Base-by-base conservation (phyloP, 2,329 filamentous ascomycete species). In the Teratosphaeria epicoccoides region DNA sequence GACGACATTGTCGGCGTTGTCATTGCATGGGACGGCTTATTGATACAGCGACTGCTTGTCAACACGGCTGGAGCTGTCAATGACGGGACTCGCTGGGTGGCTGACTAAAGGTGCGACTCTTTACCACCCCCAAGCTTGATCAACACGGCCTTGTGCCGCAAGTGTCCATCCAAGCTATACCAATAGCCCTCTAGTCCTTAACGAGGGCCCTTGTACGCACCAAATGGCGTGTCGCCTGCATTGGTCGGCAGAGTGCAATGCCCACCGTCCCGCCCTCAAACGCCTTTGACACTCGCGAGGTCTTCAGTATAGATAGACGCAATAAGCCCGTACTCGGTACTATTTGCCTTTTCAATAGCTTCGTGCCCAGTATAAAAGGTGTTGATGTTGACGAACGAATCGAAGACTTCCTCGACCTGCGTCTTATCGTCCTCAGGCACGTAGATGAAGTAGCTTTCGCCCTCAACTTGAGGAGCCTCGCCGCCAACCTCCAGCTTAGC, bases 391-490 rank as follows among this genome's bases (percentile, higher is more conserved):
- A 68, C 63, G 4, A 71, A 66, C 1, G 70, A 66, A 4, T 69
- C 68, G 49, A 71, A 70, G 28, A 61, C 50, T 54, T 71, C 68
- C 49, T 69, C 61, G 25, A 59, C 65, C 22, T 62, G 57, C 17
- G 68, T 62, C 26, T 59, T 33, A 26, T 46, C 52, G 37, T 69
- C 60, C 54, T 73, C 70, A 10, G 70, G 65, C 3, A 70, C 65
- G 44, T 74, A 61, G 20, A 77, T 65, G 54, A 73, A 74, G 55
- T 68, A 72, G 12, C 74, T 73, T n/a, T 62, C 61, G 6, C 55
- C 60, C 22, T 58, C 55, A 14, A 56, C 49, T 12, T 58, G 53
- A 2, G 58, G 50, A 6, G 55, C 49, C 10, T 59, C 44, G 9
- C 60, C 63, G 25, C 60, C 60, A 1, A 57, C 52, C 26, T 59